phyloP scores from a whole-genome alignment of 1,284 basidiomycete species.

The Puccinia horiana region DNA sequence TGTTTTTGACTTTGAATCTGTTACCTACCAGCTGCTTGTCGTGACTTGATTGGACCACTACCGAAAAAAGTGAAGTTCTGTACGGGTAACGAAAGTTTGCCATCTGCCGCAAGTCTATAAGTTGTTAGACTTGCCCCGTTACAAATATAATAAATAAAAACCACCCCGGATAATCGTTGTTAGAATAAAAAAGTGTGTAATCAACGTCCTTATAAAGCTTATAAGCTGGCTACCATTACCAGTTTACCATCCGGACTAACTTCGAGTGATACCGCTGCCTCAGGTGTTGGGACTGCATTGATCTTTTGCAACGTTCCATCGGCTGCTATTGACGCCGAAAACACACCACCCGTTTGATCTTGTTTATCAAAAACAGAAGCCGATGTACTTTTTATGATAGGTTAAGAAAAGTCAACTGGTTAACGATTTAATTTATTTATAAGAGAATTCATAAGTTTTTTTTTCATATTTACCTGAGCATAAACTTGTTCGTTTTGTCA shows the following conservation, averaged over 20 bases:
- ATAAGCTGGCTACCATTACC: constrained; percentile 32
- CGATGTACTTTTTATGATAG: too few relatives aligned
- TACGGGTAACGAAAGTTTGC: constrained; percentile 1
- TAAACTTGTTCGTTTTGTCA: constrained; percentile 17
- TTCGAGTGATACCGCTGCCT: constrained; percentile 21
- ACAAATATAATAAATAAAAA: neutral
- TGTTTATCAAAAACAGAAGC: constrained; percentile 9
- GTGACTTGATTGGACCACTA: constrained; percentile 12
- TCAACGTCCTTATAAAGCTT: neutral
- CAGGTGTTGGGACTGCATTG: neutral
- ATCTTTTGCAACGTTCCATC: constrained; percentile 16
- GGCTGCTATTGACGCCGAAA: neutral
- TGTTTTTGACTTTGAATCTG: neutral
- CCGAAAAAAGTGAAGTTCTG: constrained; percentile 28
- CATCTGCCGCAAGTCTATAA: constrained; percentile 8
- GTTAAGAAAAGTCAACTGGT: neutral
- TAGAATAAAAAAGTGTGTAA: neutral
- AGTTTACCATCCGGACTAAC: constrained; percentile 15
- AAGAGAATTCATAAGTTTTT: too few relatives aligned
- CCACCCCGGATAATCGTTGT: neutral
- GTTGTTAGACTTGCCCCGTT: constrained; percentile 20
- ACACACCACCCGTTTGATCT: constrained; percentile 29
- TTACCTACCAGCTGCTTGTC: constrained; percentile 22
- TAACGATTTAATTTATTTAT: too few relatives aligned
- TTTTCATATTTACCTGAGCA: constrained; percentile 34